Evolutionary conservation across 1,139 yeast species (phyloP).

Genomic region (Wickerhamomyces sp.): DNA sequence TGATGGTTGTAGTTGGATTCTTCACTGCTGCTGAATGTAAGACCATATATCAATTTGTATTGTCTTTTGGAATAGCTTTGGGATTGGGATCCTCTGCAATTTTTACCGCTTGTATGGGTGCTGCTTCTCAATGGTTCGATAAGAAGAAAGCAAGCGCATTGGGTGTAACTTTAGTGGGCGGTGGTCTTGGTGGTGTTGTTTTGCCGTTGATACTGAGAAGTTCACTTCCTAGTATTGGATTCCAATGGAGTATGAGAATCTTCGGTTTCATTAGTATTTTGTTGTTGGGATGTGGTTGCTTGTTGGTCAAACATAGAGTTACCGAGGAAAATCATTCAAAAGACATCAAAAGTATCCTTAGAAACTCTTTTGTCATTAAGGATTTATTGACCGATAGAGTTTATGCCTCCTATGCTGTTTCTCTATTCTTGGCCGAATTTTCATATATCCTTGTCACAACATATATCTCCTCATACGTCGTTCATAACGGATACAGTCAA

Average conservation of each 20-base stretch:
- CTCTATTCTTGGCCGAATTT: slow-evolving; percentile 43
- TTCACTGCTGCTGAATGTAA: slow-evolving; percentile 49
- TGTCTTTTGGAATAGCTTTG: slow-evolving; percentile 50
- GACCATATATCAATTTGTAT: slow-evolving; percentile 51
- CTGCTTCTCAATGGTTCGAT: slow-evolving; percentile 58
- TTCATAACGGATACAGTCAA: slow-evolving; percentile 36
- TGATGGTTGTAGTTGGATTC: slow-evolving; percentile 43
- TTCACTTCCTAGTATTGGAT: slow-evolving; percentile 45
- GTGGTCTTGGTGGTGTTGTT: slow-evolving; percentile 56
- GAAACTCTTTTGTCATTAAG: slow-evolving; percentile 35
- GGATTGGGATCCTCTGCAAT: slow-evolving; percentile 56
- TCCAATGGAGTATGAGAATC: slow-evolving; percentile 56
- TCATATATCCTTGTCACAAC: slow-evolving; percentile 46
- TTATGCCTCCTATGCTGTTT: slow-evolving; percentile 37
- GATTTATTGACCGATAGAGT: slow-evolving; percentile 30
- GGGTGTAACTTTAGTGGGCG: slow-evolving; percentile 57
- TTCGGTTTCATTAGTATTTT: slow-evolving; percentile 46
- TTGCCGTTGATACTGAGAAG: slow-evolving; percentile 52
- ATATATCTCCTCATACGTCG: slow-evolving; percentile 47
- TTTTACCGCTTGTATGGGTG: slow-evolving; percentile 56
- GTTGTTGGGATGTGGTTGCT: slow-evolving; percentile 32
- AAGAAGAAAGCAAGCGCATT: slow-evolving; percentile 50
- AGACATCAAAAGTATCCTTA: slow-evolving; percentile 2
- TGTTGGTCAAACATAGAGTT: slow-evolving; percentile 41
- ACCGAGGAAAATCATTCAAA: slow-evolving; percentile 12